phyloP scores from a whole-genome alignment of 2,329 filamentous ascomycete genomes.

The Ascochyta viciae-villosae region DNA sequence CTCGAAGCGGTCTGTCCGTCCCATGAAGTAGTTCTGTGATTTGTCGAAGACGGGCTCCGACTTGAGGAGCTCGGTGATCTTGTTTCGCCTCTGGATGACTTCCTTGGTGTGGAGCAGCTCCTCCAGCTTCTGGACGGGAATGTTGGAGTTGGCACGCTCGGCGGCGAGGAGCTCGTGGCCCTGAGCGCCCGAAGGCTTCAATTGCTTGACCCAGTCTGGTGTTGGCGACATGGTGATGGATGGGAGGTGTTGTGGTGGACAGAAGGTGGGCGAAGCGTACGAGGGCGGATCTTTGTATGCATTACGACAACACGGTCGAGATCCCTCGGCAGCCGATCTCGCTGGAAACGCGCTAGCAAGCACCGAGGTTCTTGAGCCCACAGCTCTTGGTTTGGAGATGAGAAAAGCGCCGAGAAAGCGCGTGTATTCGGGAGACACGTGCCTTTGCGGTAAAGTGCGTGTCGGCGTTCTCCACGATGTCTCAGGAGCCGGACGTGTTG shows the following conservation, averaged over 20 bases:
- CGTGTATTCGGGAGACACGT: slow-evolving; percentile 13
- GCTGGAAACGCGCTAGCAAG: slow-evolving; percentile 28
- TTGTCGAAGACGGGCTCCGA: slow-evolving; percentile 78
- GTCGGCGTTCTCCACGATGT: slow-evolving; percentile 13
- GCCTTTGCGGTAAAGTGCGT: slow-evolving; percentile 13
- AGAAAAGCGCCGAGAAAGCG: slow-evolving; percentile 13
- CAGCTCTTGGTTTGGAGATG: neutral
- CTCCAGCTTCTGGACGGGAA: slow-evolving; percentile 72
- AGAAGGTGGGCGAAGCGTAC: slow-evolving; percentile 7
- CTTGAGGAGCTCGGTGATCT: slow-evolving; percentile 69
- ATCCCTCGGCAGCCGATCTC: slow-evolving; percentile 34
- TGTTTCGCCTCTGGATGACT: slow-evolving; percentile 65
- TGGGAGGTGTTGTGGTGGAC: slow-evolving; percentile 15
- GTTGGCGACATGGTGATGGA: slow-evolving; percentile 47
- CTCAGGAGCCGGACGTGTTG: slow-evolving; percentile 2
- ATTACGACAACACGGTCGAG: slow-evolving; percentile 24
- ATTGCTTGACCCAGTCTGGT: slow-evolving; percentile 71
- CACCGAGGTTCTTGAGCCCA: slow-evolving; percentile 28
- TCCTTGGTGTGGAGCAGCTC: slow-evolving; percentile 74
- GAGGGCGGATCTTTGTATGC: slow-evolving; percentile 13
- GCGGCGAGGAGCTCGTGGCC: slow-evolving; percentile 72
- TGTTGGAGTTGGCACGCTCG: slow-evolving; percentile 71
- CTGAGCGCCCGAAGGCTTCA: slow-evolving; percentile 71
- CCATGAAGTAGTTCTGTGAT: slow-evolving; percentile 77
- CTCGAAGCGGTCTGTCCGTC: slow-evolving; percentile 72